Evolutionary conservation across 805 yeast genomes (phyloP), one percentile per base, ranked within the genome.

Genomic region (Vanderwaltozyma polyspora): DNA sequence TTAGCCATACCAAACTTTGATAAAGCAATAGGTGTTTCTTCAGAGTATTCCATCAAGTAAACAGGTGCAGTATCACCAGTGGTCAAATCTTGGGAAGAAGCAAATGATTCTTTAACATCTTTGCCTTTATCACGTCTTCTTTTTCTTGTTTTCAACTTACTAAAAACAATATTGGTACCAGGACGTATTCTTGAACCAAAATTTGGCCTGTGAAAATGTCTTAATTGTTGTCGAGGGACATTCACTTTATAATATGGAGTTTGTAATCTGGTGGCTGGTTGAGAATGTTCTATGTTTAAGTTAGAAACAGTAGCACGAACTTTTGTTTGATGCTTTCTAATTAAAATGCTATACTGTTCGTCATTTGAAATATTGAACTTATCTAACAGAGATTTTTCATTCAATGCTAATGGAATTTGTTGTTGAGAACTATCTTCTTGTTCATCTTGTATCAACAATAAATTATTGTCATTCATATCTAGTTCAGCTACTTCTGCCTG

Each of bases 1-100:
- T 87, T 79, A 6, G 95, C 93, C 98, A 91, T 91, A 39, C 98
- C 98, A 55, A 80, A 84, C 40, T 83, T 84, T 4, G 89, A 80
- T 21, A 91, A 60, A 1, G 83, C 79, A 29, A 76, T 60, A 1
- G 98, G 98, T 34, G 66, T 66, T 56, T 91, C 94, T 55, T 91
- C 98, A 10, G 91, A 73, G 53, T 89, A 91, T 52, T 91, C 98
- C 66, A 86, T 64, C 34, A 83, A 66, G 40, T 85, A 74, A 12
- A 84, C 67, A 11, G 76, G 74, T 0, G 85, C 86, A 3, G 84
- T 70, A 51, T 91, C 98, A 22, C 94, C 85, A 5, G 79, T 53
- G 0, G 96, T 78, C 37, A 91, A 64, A 53, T 87, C 96, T 3
- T 74, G 64, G 0, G 94, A 72, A 32, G 65, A 67, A 9, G 72